Evolutionary conservation across 208 protist species (phyloP).

Genomic region (Polymyxa betae): DNA sequence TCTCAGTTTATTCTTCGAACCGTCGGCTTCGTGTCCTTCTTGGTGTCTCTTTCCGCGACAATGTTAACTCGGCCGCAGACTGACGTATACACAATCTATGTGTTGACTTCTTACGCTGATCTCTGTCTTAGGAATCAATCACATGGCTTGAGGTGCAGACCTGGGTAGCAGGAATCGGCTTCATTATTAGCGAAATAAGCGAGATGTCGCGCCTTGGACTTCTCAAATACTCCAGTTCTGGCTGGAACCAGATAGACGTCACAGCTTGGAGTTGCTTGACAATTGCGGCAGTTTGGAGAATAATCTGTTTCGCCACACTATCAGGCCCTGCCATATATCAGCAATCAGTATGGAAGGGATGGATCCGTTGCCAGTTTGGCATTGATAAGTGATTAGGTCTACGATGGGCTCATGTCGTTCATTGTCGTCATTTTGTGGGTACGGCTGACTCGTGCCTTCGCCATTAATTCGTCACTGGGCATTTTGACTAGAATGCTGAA

Average conservation of each 20-base stretch:
- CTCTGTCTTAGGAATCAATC: neutral
- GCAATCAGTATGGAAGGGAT: neutral
- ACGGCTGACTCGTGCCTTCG: neutral
- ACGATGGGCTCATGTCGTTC: neutral
- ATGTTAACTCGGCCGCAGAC: neutral
- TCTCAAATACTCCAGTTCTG: neutral
- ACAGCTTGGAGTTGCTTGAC: neutral
- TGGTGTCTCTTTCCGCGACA: neutral
- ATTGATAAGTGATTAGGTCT: neutral
- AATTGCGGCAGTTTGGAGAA: neutral
- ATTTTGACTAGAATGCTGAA: conserved; percentile 31
- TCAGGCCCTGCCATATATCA: neutral
- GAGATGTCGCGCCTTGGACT: neutral
- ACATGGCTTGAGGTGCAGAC: neutral
- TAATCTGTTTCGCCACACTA: neutral
- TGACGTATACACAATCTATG: neutral
- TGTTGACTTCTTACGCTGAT: neutral
- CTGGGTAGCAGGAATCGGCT: neutral
- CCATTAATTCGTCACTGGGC: neutral
- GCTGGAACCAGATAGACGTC: neutral
- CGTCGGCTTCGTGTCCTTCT: neutral
- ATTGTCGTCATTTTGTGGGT: conserved; percentile 5
- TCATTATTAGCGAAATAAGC: conserved; percentile 2
- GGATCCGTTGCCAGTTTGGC: neutral
- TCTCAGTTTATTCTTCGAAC: neutral